Evolutionary conservation across 768 basidiomycete genomes (phyloP).

Genomic region (Clitopilus passeckerianus): DNA sequence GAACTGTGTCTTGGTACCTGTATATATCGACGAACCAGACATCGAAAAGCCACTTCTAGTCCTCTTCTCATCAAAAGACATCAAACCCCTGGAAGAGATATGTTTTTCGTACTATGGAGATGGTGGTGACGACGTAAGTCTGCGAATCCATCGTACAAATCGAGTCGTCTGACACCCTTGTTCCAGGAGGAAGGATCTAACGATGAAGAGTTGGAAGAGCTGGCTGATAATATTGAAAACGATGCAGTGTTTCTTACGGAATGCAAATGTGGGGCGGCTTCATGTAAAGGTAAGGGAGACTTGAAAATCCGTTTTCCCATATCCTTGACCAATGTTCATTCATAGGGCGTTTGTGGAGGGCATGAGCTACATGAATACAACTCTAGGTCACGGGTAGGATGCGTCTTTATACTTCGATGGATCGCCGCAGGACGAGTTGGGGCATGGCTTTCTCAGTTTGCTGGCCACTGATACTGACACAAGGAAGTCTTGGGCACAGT

Average conservation of each 20-base stretch:
- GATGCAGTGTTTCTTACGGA: conserved; percentile 39
- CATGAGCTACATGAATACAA: not conserved
- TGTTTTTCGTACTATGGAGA: conserved; percentile 71
- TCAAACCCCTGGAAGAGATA: conserved; percentile 64
- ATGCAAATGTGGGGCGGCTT: conserved; percentile 48
- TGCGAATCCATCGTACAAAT: not conserved
- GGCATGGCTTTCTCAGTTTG: no score
- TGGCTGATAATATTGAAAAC: conserved; percentile 7
- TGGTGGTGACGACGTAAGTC: conserved; percentile 24
- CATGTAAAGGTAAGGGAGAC: conserved; percentile 39
- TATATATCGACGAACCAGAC: conserved; percentile 76
- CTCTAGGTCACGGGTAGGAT: no score
- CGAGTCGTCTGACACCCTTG: not conserved
- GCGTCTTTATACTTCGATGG: no score
- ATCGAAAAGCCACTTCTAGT: conserved; percentile 63
- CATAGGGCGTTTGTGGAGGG: conserved; percentile 4
- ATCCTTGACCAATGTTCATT: not conserved
- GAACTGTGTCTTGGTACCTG: conserved; percentile 67
- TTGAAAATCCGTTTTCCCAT: not conserved
- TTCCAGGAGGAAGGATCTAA: not conserved
- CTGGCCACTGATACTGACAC: no score
- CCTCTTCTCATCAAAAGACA: conserved; percentile 62
- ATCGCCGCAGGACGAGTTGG: no score
- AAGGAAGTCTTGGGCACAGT: no score
- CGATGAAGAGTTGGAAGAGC: not conserved